A percentile compares a stretch with the other conserved stretches of the same genome.
Conservation (phyloP, 495 filamentous ascomycete genomes). For the Annulohypoxylon bovei region DNA sequence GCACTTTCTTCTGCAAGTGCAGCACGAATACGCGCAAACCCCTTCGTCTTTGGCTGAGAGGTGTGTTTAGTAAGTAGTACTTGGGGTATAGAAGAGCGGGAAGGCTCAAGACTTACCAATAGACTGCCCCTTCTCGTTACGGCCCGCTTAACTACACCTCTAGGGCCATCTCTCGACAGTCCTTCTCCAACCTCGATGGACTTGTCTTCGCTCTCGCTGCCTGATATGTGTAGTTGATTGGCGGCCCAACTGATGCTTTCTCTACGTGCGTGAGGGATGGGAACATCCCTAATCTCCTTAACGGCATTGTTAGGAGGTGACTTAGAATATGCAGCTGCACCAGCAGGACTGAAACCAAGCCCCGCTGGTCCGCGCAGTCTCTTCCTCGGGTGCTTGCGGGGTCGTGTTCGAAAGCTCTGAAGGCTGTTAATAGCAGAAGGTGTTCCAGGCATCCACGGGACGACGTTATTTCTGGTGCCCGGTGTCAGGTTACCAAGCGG, state of each 20-base stretch:
- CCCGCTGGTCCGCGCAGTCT: slow-evolving; percentile 49
- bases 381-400: slow-evolving; percentile 65
- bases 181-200: slow-evolving; percentile 61
- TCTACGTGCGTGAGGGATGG: slow-evolving; percentile 66
- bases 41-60: slow-evolving; percentile 86
- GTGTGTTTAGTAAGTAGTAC: slow-evolving; percentile 14
- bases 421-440: slow-evolving; percentile 76
- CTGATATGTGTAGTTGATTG: slow-evolving; percentile 85
- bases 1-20: slow-evolving; percentile 87
- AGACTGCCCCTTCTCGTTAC: slow-evolving; percentile 91
- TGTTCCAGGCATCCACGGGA: slow-evolving; percentile 63
- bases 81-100: not conserved
- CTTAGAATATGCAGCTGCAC: slow-evolving; percentile 47
- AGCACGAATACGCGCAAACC: slow-evolving; percentile 90
- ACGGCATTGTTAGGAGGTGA: slow-evolving; percentile 54
- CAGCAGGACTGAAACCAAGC: slow-evolving; percentile 50
- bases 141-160: slow-evolving; percentile 69
- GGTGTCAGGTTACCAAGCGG: slow-evolving; percentile 22
- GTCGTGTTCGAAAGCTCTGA: slow-evolving; percentile 81
- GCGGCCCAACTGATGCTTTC: slow-evolving; percentile 90
- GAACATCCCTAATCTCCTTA: slow-evolving; percentile 48
- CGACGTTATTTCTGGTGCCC: slow-evolving; percentile 54
- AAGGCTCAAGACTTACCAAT: slow-evolving; percentile 70
- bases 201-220: slow-evolving; percentile 81
- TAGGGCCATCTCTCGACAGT: slow-evolving; percentile 53